Conservation (phyloP, 495 filamentous ascomycete species). For the Apodospora peruviana region DNA sequence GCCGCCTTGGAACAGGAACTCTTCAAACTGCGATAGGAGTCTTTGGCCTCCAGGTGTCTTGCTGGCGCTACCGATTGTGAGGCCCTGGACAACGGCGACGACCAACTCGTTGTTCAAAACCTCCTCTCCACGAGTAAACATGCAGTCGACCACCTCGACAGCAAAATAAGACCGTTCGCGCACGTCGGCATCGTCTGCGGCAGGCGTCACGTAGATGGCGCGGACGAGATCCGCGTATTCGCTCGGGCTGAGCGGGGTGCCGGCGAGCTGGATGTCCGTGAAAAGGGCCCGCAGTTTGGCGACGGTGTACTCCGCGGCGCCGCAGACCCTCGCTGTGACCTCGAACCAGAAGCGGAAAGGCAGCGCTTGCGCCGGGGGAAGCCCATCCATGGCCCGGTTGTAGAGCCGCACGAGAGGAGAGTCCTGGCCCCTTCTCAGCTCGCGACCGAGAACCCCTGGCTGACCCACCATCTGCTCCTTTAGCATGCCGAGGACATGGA, state of each 20-base stretch:
- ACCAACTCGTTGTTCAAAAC: conserved; percentile 33
- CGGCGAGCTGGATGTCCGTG: conserved; percentile 22
- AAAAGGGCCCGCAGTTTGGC: conserved; percentile 10
- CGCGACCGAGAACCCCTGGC: not conserved
- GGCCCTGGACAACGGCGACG: conserved; percentile 31
- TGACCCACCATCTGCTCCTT: conserved; percentile 12
- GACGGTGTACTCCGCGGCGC: not conserved
- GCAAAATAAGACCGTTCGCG: conserved; percentile 22
- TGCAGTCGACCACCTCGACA: conserved; percentile 27
- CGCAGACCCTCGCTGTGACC: conserved; percentile 10
- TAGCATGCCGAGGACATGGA: conserved; percentile 18
- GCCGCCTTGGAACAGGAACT: conserved; percentile 11
- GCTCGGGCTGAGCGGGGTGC: conserved; percentile 26
- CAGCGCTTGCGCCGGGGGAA: conserved; percentile 24
- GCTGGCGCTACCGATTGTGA: conserved; percentile 6
- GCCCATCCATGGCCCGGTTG: conserved; percentile 15
- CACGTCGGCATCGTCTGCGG: conserved; percentile 1
- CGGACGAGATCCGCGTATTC: conserved; percentile 27
- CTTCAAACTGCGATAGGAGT: conserved; percentile 20
- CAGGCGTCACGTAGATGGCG: conserved; percentile 23
- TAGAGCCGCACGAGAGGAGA: conserved; percentile 21
- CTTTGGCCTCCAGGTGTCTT: too few relatives aligned
- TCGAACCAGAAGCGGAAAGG: conserved; percentile 24
- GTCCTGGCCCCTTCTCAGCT: not conserved
- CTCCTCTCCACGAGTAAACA: conserved; percentile 31